phyloP scores from a whole-genome alignment of 148 eudicot species.

The Rhododendron molle region DNA sequence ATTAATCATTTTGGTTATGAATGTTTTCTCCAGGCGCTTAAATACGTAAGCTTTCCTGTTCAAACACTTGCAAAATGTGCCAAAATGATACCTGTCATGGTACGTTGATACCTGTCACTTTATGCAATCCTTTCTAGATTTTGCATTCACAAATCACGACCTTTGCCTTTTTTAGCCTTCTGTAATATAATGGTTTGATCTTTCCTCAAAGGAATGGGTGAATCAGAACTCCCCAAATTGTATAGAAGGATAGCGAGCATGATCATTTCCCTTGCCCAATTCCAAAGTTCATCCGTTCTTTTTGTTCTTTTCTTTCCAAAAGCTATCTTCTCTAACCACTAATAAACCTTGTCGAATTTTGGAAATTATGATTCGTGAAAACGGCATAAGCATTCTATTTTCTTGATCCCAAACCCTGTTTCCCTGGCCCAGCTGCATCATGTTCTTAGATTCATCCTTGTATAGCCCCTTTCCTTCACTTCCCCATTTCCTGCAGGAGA shows the following conservation, averaged over 20 bases:
- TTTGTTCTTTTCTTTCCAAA: background rate
- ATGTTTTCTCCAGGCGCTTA: constrained; percentile 66
- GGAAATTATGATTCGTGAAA: background rate
- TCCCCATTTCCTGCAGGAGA: background rate
- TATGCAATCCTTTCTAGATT: background rate
- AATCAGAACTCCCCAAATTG: background rate
- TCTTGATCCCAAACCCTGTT: background rate
- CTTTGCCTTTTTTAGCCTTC: background rate
- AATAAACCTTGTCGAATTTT: background rate
- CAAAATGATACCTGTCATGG: constrained; percentile 99
- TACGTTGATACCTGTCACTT: constrained; percentile 25
- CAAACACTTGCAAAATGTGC: constrained; percentile 98
- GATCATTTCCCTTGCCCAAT: background rate
- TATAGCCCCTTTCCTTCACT: background rate
- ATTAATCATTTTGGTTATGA: constrained; percentile 6
- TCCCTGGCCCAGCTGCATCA: background rate
- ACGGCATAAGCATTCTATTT: background rate
- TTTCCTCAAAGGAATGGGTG: background rate
- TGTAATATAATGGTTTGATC: background rate
- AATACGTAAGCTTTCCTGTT: constrained; percentile 94
- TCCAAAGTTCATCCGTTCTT: background rate
- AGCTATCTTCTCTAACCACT: background rate
- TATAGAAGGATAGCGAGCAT: background rate
- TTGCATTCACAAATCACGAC: background rate
- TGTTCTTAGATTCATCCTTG: background rate